Base-by-base conservation (phyloP, 1,284 basidiomycete species). In the Ceratobasidium sp. region DNA sequence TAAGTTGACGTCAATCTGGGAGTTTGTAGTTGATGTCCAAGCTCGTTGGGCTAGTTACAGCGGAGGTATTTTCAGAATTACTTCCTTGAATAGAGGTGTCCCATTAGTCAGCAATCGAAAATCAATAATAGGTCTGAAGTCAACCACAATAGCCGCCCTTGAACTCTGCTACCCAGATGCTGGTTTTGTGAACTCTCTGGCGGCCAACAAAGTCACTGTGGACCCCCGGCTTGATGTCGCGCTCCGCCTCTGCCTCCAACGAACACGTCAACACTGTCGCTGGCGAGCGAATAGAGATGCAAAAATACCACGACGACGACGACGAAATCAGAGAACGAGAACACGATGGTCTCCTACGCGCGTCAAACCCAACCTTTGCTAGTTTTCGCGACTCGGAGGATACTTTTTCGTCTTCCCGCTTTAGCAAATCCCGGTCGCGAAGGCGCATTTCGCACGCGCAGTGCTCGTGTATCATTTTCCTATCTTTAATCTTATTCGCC, bases 261-360 rank as follows among this genome's bases (percentile, higher is more conserved):
- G 60, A 54, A 20, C 59, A 20, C 46, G 18, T 52, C 60, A 38
- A 54, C 35, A 18, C 27, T 30, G n/a, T 20, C 33, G 46, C 20
- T 14, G 30, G 30, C n/a, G 59, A 73, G 54, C 35, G 57, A 41
- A 75, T 75, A 35, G 73, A 75, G 50, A 65, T 75, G 73, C 73
- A 64, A 64, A 75, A 75, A 55, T 75, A 75, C 48, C 68, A 54
- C 10, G 60, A 75, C 50, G 73, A 75, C 38, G 73, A 75, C 3
- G 71, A 74, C n/a, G n/a, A n/a, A 35, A 73, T 73, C 14, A 62
- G 44, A 14, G 70, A 73, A 33, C 44, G 62, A 18, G 73, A 64
- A n/a, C 4, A 46, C n/a, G 73, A 75, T 18, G 73, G 73, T 12
- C 62, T 75, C 8, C 44, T 75, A n/a, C 59, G 62, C 30, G 20